Evolutionary conservation across 1,284 basidiomycete species (phyloP).

Genomic region (Exobasidium cylindrosporum): DNA sequence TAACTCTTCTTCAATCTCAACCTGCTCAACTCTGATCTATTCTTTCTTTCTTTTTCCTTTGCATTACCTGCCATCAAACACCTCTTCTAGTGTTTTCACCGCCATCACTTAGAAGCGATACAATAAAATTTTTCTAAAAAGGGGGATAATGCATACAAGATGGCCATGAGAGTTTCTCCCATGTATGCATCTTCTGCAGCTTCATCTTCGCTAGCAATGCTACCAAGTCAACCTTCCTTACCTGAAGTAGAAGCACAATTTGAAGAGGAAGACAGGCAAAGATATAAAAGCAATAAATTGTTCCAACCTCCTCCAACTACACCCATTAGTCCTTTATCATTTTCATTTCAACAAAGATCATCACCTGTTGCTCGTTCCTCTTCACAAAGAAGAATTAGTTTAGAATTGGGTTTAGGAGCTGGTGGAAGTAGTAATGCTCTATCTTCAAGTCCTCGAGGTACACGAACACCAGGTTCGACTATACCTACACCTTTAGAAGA

Average conservation of each 20-base stretch:
- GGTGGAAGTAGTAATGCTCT: conserved; percentile 29
- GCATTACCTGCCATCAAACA: too few relatives aligned
- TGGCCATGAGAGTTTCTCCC: neutral
- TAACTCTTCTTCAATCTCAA: too few relatives aligned
- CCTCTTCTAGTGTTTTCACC: too few relatives aligned
- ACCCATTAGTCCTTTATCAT: neutral
- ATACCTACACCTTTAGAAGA: conserved; percentile 9
- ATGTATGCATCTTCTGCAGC: neutral
- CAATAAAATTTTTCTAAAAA: too few relatives aligned
- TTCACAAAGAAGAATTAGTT: conserved; percentile 43
- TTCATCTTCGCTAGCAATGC: neutral
- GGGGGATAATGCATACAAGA: neutral
- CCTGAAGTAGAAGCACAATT: neutral
- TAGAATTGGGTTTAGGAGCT: conserved; percentile 33
- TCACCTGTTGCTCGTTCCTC: conserved; percentile 25
- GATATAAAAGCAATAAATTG: neutral
- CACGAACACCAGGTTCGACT: neutral
- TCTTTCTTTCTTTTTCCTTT: too few relatives aligned
- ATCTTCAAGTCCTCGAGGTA: conserved; percentile 11
- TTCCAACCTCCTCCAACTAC: neutral
- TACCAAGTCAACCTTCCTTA: neutral
- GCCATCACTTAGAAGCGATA: too few relatives aligned
- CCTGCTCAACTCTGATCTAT: too few relatives aligned
- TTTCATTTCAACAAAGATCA: neutral
- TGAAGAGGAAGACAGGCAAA: neutral